Evolutionary conservation across 257 asterid species (phyloP), one percentile per base, ranked within the genome.

Genomic region (Plectranthus barbatus): DNA sequence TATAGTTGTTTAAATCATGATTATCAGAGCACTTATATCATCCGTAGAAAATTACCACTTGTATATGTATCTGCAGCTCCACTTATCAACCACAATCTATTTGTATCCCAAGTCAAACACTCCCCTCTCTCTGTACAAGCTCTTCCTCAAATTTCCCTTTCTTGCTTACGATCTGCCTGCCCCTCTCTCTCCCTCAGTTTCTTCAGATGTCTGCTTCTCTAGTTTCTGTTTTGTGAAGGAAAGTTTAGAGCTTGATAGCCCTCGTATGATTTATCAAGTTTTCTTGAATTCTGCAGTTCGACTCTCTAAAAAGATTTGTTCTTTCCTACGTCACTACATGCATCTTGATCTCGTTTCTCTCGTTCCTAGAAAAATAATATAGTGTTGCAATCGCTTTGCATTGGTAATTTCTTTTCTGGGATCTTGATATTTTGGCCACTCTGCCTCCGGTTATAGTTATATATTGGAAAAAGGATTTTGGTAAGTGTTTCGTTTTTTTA

Each of bases 11-110:
- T 26, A 13, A 7, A 11, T 21, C 15, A 55, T 54, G 40, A 70
- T 62, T 62, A 54, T 21, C 24, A 70, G 47, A 61, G 54, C 64
- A 56, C 51, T 47, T 40, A 34, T 56, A 45, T 44, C 0, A 31
- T 20, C 44, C 0, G 6, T 45, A 5, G 9, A 7, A 54, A 44
- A 20, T 31, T 31, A 29, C 62, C 70, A 54, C 49, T 54, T 29
- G 63, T 58, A 19, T n/a, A 14, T n/a, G 60, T 72, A 72, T 65
- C 52, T 58, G 76, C 76, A n/a, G 36, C 39, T 60, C 62, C 67
- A 69, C 79, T 74, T 74, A 74, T 74, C 79, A 74, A 34, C 60
- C 54, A 53, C 19, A 44, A 52, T 55, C 23, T 40, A 48, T 54
- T 33, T 58, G 31, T 18, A 17, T 11, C 29, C 17, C 9, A 62